Conservation (phyloP, 2,329 filamentous ascomycete species). For the Claviceps monticola region DNA sequence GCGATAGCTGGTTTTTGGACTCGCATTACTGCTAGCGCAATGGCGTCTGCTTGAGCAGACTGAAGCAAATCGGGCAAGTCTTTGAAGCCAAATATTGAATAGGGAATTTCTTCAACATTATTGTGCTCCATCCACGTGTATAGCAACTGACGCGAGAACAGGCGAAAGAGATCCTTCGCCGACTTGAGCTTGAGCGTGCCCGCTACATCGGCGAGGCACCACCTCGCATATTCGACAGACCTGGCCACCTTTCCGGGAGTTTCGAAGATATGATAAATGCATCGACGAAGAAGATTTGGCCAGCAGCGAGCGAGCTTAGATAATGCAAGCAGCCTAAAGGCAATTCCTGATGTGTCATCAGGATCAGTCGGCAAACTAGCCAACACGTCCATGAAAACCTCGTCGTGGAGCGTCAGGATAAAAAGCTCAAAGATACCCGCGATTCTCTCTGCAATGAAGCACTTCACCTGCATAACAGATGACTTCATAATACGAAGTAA, state of each 20-base stretch:
- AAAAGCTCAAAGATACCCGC: constrained; percentile 68
- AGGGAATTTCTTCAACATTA: constrained; percentile 61
- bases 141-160: constrained; percentile 80
- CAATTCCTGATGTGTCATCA: constrained; percentile 67
- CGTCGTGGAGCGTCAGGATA: constrained; percentile 69
- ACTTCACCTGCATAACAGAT: constrained; percentile 59
- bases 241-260: constrained; percentile 58
- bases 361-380: constrained; percentile 60
- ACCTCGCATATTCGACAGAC: constrained; percentile 56
- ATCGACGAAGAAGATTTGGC: constrained; percentile 73
- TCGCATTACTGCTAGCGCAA: constrained; percentile 72
- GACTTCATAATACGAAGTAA: constrained; percentile 59
- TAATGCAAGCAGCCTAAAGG: constrained; percentile 64
- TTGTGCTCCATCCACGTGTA: constrained; percentile 76
- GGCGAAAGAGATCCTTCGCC: constrained; percentile 57
- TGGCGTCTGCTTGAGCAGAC: constrained; percentile 62
- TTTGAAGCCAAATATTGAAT: constrained; percentile 67
- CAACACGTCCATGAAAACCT: constrained; percentile 74
- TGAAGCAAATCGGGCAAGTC: constrained; percentile 53
- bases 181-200: constrained; percentile 48
- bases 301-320: constrained; percentile 67
- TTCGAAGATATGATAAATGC: constrained; percentile 91
- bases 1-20: constrained; percentile 50
- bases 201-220: constrained; percentile 56
- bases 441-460: constrained; percentile 55